A percentile compares a stretch with the other conserved stretches of the same genome.
Evolutionary conservation across 345 rosid species (phyloP).

Genomic region (Excoecaria cochinchinensis): DNA sequence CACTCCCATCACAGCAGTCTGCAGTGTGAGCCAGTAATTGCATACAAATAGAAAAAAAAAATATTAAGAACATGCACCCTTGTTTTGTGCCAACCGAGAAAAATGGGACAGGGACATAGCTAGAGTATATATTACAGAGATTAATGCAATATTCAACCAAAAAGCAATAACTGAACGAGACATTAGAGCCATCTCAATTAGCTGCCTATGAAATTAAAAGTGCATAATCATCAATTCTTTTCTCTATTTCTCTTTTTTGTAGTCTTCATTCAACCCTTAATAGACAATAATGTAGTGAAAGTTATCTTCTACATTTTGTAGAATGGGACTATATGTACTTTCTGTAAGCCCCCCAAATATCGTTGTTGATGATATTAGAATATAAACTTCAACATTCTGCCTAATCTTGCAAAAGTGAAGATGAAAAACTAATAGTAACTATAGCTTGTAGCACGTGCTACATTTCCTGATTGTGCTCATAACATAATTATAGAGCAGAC

Average conservation of each 20-base stretch:
- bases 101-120: neutral
- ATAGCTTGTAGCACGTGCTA: no score
- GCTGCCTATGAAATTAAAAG: neutral
- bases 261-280: neutral
- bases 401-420: no score
- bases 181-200: neutral
- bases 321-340: no score
- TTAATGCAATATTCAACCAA: neutral
- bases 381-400: no score
- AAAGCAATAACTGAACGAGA: neutral
- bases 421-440: no score
- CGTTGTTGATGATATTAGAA: no score
- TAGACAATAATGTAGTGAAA: no score
- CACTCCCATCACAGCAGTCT: constrained; percentile 99
- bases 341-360: no score
- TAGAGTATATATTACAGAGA: neutral
- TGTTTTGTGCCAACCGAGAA: neutral
- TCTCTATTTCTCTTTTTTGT: neutral
- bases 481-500: no score
- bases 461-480: no score
- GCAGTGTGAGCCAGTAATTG: constrained; percentile 17
- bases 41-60: neutral
- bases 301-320: no score
- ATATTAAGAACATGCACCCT: neutral
- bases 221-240: no score